phyloP scores from a whole-genome alignment of 2,329 filamentous ascomycete species.

The Trichoderma oligosporum region DNA sequence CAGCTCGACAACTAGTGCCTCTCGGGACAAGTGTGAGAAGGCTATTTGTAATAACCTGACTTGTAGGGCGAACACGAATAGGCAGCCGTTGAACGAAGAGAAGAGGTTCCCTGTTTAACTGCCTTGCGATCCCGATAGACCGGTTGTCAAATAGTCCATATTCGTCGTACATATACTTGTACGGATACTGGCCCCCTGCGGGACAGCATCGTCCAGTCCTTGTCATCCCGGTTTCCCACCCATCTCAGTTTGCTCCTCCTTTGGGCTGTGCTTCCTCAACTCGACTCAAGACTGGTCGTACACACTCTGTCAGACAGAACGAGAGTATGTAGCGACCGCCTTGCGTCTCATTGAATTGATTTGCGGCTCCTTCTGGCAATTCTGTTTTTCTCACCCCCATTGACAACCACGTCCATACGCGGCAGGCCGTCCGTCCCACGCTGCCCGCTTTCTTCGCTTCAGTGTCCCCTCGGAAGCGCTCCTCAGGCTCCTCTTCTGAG shows the following conservation, averaged over 20 bases:
- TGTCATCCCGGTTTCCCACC: constrained; percentile 17
- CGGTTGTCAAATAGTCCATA: neutral
- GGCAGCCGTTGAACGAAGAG: too few relatives aligned
- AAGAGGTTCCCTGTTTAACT: constrained; percentile 8
- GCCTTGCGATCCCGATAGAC: constrained; percentile 12
- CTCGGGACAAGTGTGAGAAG: neutral
- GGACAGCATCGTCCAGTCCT: neutral
- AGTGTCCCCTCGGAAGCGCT: constrained; percentile 8
- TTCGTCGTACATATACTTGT: constrained; percentile 6
- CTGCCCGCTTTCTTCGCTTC: constrained; percentile 14
- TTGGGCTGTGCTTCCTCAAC: constrained; percentile 2
- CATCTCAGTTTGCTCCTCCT: constrained; percentile 8
- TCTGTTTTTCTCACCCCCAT: constrained; percentile 15
- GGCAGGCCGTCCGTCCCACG: constrained; percentile 1
- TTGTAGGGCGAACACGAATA: neutral
- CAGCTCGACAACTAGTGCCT: neutral
- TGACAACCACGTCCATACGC: neutral
- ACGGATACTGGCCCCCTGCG: constrained; percentile 12
- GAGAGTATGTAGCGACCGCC: neutral
- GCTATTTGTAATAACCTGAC: neutral
- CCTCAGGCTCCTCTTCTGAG: constrained; percentile 1
- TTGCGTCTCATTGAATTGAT: neutral
- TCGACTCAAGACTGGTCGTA: neutral
- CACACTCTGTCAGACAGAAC: neutral
- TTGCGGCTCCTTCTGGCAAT: neutral